phyloP scores from a whole-genome alignment of 805 yeast species.

The Spathaspora gorwiae region DNA sequence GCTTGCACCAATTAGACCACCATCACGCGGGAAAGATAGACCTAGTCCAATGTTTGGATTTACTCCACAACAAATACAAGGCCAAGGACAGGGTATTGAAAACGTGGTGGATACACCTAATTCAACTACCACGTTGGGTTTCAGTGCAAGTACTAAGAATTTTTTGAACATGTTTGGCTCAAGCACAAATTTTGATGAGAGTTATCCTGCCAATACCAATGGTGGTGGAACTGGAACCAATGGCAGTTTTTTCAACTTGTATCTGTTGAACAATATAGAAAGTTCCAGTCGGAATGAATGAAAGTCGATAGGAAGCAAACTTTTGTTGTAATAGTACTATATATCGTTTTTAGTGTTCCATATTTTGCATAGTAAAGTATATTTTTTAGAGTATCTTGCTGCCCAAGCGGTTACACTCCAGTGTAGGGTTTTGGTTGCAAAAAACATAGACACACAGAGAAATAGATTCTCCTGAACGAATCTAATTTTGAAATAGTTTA shows the following conservation, averaged over 20 bases:
- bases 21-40: neutral
- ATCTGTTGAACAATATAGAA: constrained; percentile 1
- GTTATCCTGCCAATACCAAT: neutral
- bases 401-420: too few species aligned
- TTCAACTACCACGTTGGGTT: neutral
- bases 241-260: constrained; percentile 4
- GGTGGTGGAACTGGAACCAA: neutral
- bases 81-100: neutral
- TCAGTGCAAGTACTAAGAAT: constrained; percentile 6
- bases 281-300: neutral
- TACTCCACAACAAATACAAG: neutral
- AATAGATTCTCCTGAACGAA: too few species aligned
- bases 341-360: too few species aligned
- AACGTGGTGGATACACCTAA: constrained; percentile 1
- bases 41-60: neutral
- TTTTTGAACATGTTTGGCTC: constrained; percentile 3
- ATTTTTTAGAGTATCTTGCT: too few species aligned
- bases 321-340: too few species aligned
- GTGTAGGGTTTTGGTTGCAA: too few species aligned
- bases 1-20: neutral
- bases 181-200: neutral
- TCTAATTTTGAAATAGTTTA: too few species aligned
- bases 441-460: too few species aligned
- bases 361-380: too few species aligned
- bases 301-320: neutral